phyloP scores from a whole-genome alignment of 2,329 filamentous ascomycete species.

The Fusarium sp. region DNA sequence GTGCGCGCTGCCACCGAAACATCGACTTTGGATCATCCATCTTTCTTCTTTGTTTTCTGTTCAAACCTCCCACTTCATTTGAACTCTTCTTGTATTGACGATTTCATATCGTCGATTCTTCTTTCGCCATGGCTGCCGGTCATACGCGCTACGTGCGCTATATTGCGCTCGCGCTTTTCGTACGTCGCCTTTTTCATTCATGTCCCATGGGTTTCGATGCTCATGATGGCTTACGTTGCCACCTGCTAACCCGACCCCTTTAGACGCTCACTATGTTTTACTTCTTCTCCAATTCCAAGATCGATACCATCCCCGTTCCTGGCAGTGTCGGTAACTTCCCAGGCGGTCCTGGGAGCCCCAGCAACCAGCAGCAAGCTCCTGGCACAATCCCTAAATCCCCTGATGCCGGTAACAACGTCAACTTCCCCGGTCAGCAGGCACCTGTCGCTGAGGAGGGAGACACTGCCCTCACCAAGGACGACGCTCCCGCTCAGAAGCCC shows the following conservation, averaged over 20 bases:
- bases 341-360: conserved; percentile 39
- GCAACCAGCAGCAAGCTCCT: conserved; percentile 33
- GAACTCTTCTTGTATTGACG: conserved; percentile 18
- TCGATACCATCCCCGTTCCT: conserved; percentile 53
- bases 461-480: conserved; percentile 35
- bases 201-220: not conserved
- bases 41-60: conserved; percentile 31
- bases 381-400: conserved; percentile 31
- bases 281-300: conserved; percentile 74
- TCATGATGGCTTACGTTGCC: conserved; percentile 12
- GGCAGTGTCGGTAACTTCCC: conserved; percentile 34
- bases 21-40: conserved; percentile 34
- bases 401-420: conserved; percentile 37
- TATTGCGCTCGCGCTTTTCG: conserved; percentile 85
- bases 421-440: conserved; percentile 37
- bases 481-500: conserved; percentile 32
- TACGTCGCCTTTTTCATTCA: conserved; percentile 58
- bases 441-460: conserved; percentile 26
- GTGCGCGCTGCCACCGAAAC: conserved; percentile 18
- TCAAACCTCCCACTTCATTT: conserved; percentile 12
- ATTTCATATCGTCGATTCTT: conserved; percentile 26
- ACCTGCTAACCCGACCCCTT: conserved; percentile 22
- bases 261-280: conserved; percentile 69
- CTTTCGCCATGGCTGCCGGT: conserved; percentile 68
- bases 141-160: conserved; percentile 80